phyloP scores from a whole-genome alignment of 805 yeast genomes.

The Aciculoconidium aculeatum region DNA sequence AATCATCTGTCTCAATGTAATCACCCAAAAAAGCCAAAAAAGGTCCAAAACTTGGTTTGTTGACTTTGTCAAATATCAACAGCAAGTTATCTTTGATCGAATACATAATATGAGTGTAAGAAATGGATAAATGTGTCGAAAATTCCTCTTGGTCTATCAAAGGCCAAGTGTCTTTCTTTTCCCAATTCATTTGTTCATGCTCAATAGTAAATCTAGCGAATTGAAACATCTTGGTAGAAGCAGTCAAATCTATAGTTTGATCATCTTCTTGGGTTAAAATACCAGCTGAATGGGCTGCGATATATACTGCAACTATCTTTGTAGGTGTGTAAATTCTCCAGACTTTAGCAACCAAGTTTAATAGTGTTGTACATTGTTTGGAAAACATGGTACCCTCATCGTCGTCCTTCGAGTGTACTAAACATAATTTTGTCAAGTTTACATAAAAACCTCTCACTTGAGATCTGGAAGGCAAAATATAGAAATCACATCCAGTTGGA shows the following conservation, averaged over 20 bases:
- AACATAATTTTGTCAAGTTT: constrained; percentile 36
- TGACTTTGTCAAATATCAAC: constrained; percentile 33
- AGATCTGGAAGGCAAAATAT: constrained; percentile 26
- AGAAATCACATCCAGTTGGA: constrained; percentile 32
- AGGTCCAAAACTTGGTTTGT: constrained; percentile 57
- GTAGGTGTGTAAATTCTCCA: constrained; percentile 58
- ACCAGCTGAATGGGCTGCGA: constrained; percentile 39
- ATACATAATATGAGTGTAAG: constrained; percentile 43
- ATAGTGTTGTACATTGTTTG: constrained; percentile 37
- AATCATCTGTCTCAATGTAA: constrained; percentile 42
- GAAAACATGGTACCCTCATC: constrained; percentile 24
- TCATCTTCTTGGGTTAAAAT: constrained; percentile 20
- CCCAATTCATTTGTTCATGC: constrained; percentile 28
- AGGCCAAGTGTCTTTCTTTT: constrained; percentile 27
- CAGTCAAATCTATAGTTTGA: constrained; percentile 22
- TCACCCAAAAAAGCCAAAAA: constrained; percentile 44
- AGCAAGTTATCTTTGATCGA: constrained; percentile 39
- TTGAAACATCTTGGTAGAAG: constrained; percentile 20
- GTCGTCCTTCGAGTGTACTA: constrained; percentile 30
- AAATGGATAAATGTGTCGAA: constrained; percentile 37
- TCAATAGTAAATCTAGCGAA: constrained; percentile 25
- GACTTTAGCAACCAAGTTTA: constrained; percentile 40
- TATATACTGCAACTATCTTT: constrained; percentile 42
- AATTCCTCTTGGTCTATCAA: constrained; percentile 46
- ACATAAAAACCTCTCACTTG: constrained; percentile 36